phyloP scores from a whole-genome alignment of 192 early-diverging fungal genomes.

The Backusella luteola region DNA sequence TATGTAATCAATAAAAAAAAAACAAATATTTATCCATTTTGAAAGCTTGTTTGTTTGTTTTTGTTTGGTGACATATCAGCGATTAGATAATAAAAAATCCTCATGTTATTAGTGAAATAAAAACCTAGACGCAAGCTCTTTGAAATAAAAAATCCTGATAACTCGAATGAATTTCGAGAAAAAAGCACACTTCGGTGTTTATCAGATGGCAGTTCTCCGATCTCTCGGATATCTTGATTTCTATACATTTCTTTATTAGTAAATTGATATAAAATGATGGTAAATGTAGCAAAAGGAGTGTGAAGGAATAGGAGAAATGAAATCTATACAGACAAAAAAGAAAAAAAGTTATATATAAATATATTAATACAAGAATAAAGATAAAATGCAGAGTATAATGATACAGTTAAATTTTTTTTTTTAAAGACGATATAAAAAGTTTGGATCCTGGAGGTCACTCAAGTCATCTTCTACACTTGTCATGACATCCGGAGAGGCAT shows the following conservation, averaged over 20 bases:
- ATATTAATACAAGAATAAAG: neutral
- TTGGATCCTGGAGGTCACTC: slow-evolving; percentile 10
- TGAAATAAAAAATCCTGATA: no score
- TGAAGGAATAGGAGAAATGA: neutral
- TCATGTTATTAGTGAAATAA: no score
- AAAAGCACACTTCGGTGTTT: neutral
- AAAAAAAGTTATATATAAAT: neutral
- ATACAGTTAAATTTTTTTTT: neutral
- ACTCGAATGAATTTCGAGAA: no score
- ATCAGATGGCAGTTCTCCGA: neutral
- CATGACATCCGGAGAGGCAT: neutral
- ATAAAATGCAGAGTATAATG: neutral
- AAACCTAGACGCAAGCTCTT: no score
- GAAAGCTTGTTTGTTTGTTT: no score
- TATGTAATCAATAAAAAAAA: neutral
- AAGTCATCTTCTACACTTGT: slow-evolving; percentile 13
- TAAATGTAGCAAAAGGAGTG: neutral
- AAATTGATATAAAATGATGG: neutral
- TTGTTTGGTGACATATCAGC: no score
- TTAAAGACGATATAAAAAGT: slow-evolving; percentile 22
- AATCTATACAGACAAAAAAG: neutral
- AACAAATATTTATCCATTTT: no score
- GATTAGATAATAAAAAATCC: no score
- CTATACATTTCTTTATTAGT: neutral
- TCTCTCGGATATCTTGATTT: neutral